Base-by-base conservation (phyloP, 2,329 filamentous ascomycete species). In the Elsinoe ampelina region DNA sequence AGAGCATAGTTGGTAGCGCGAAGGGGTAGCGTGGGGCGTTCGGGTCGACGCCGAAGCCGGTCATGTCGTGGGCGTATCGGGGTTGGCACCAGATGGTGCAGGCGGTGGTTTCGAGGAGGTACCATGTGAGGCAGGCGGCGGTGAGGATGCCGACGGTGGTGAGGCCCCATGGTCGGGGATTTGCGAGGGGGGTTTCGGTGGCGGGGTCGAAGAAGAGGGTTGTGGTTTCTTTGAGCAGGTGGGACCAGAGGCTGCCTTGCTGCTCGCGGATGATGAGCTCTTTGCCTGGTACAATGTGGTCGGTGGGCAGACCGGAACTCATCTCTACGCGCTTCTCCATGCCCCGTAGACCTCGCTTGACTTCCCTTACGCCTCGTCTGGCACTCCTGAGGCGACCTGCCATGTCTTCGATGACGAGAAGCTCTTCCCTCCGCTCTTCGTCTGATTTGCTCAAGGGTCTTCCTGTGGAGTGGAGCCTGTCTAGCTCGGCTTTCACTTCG, bases 1-100 rank as follows among this genome's bases (percentile, higher is more conserved):
- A 78, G 2, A 81, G 58, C 64, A 83, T 72, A 2, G 78, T 82
- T 2, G 78, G 77, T 4, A 81, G 71, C 4, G 81, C 79, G 59
- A 75, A 80, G 0, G 80, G 80, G 52, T 75, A 79, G 19, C 70
- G 63, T 0, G 81, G 80, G 8, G 78, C 78, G 59, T 80, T 70
- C 17, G 73, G 73, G 42, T 74, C 70, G 34, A 80, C 69, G 55
- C 77, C 78, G 58, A 75, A 78, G 19, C 75, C 76, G 35, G 72
- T 67, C 61, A 80, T 80, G 6, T 63, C 70, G 11, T 68, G 62
- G 3, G 78, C 75, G 58, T 78, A 75, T 6, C 68, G 60, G 2
- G 75, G 76, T 48, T 79, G 76, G 63, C 77, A 80, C 66, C 77
- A 81, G 26, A 72, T 67, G 35, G 77, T 73, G 61, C 34, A 41